phyloP scores from a whole-genome alignment of 805 yeast genomes.

The Starmera pachycereana region DNA sequence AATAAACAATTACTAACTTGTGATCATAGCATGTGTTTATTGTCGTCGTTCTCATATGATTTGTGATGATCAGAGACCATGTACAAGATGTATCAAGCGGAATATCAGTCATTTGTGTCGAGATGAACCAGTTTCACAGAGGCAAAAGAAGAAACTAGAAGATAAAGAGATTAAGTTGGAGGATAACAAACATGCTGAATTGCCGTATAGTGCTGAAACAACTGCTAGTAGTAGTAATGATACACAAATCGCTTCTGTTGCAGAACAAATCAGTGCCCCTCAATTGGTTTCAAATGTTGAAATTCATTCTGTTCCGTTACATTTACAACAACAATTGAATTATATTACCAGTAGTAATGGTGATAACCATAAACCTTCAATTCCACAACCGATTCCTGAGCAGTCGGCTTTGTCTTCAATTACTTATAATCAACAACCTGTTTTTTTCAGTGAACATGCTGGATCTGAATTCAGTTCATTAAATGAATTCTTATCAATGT shows the following conservation, averaged over 20 bases:
- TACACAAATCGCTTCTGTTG: conserved; percentile 6
- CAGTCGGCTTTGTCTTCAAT: not conserved
- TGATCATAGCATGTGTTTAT: conserved; percentile 64
- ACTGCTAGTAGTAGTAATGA: not conserved
- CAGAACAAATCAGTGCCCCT: conserved; percentile 1
- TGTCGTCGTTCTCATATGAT: conserved; percentile 93
- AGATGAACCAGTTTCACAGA: conserved; percentile 18
- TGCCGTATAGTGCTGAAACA: too few species aligned
- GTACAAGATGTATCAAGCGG: conserved; percentile 76
- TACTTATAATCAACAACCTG: conserved; percentile 45
- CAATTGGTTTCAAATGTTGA: not conserved
- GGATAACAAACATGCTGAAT: not conserved
- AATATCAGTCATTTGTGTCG: conserved; percentile 79
- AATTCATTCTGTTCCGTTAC: conserved; percentile 12
- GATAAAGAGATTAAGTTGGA: not conserved
- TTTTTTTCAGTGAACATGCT: conserved; percentile 83
- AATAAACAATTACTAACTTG: not conserved
- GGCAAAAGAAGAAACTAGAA: conserved; percentile 14
- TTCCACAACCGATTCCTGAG: not conserved
- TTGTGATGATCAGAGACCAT: conserved; percentile 72
- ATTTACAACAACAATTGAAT: conserved; percentile 10
- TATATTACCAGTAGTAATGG: not conserved
- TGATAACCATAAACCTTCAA: not conserved
- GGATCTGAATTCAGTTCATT: conserved; percentile 87
- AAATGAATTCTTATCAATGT: conserved; percentile 81